These are phyloP conservation scores for Thraustochytrium sp. DNA, from an alignment of 352 stramenopile species.

Conservation along the genomic window DNA sequence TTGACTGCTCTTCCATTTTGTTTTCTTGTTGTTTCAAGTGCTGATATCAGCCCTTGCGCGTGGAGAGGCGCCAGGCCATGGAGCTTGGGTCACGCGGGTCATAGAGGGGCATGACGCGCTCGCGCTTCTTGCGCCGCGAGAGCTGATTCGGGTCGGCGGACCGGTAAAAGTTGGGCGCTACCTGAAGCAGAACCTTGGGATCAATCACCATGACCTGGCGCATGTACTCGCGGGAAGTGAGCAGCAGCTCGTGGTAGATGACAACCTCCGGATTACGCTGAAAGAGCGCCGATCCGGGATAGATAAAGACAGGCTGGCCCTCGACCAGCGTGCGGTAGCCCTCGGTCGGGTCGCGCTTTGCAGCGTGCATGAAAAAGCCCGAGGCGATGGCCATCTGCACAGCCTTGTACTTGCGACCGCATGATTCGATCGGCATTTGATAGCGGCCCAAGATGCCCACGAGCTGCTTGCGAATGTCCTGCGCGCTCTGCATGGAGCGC, in stretches of 20 bases:
- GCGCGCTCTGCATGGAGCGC: slow-evolving; percentile 86
- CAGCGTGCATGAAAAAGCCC: slow-evolving; percentile 98
- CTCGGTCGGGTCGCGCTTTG: slow-evolving; percentile 98
- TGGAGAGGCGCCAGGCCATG: slow-evolving; percentile 91
- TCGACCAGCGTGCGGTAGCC: slow-evolving; percentile 97
- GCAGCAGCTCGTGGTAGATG: slow-evolving; percentile 92
- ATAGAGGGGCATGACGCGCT: slow-evolving; percentile 99
- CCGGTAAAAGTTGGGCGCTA: slow-evolving; percentile 92
- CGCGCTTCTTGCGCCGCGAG: slow-evolving; percentile 92
- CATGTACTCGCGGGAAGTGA: slow-evolving; percentile 98
- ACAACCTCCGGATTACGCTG: slow-evolving; percentile 98
- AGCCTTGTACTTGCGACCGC: slow-evolving; percentile 78
- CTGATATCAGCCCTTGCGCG: slow-evolving; percentile 80
- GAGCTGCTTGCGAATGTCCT: slow-evolving; percentile 98
- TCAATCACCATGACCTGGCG: slow-evolving; percentile 99
- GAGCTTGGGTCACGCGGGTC: slow-evolving; percentile 81
- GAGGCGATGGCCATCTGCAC: slow-evolving; percentile 94
- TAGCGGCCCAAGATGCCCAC: slow-evolving; percentile 97
- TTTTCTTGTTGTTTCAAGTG: no score
- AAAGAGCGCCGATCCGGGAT: slow-evolving; percentile 93
- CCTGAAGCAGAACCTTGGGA: slow-evolving; percentile 96
- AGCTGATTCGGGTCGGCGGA: slow-evolving; percentile 94
- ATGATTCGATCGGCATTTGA: slow-evolving; percentile 94
- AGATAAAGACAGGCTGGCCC: slow-evolving; percentile 96
- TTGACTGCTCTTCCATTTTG: no score